Percentiles rank a stretch among this genome's conserved stretches.
These are phyloP conservation scores for Colletotrichum kahawae DNA, from an alignment of 2,329 filamentous ascomycete genomes.

Conservation along the genomic window DNA sequence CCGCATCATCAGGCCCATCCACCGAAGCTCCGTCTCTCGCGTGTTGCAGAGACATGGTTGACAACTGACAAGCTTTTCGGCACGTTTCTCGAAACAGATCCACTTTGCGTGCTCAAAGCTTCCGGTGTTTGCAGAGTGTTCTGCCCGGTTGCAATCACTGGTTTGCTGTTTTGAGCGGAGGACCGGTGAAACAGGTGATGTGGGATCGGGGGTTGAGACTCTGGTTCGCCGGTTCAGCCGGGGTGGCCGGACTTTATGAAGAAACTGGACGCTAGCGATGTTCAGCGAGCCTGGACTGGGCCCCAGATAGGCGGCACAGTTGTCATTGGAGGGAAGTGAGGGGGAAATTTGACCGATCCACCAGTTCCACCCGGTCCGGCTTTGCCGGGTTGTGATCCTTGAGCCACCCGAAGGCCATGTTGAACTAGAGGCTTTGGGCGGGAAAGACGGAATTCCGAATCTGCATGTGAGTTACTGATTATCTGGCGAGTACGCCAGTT, in stretches of 20 bases:
- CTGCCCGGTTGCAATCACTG: background rate
- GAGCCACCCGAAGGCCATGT: background rate
- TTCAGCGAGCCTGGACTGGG: background rate
- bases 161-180: background rate
- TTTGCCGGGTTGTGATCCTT: background rate
- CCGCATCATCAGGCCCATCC: conserved; percentile 2
- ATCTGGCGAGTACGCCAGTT: background rate
- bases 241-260: conserved; percentile 9
- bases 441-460: background rate
- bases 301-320: background rate
- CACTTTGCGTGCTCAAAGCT: background rate
- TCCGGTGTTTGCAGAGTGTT: background rate
- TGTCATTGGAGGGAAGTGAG: conserved; percentile 14
- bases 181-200: conserved; percentile 1
- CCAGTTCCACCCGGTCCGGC: background rate
- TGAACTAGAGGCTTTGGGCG: fast-evolving
- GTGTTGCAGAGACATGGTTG: background rate
- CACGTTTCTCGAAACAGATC: background rate
- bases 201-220: background rate
- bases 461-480: background rate
- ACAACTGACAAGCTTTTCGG: background rate
- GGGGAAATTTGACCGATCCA: background rate
- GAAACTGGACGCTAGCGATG: background rate
- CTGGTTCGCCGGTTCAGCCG: conserved; percentile 16
- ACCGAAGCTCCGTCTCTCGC: background rate